phyloP scores from a whole-genome alignment of 768 basidiomycete genomes.

The Leccinum boreale region DNA sequence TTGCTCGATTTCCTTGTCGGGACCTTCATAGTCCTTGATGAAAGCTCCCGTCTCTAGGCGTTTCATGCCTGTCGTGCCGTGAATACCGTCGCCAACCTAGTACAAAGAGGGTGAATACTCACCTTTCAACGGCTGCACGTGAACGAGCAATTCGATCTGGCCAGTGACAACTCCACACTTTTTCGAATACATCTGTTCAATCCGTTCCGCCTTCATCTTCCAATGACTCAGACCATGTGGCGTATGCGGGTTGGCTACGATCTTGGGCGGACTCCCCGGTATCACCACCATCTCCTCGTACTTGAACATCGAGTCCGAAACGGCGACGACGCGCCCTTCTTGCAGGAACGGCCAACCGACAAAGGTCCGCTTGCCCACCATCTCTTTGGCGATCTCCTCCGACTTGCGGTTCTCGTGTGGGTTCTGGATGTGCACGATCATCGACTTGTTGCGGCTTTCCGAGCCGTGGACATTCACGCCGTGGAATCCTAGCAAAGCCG shows the following conservation, averaged over 20 bases:
- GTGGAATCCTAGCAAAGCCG: slow-evolving; percentile 74
- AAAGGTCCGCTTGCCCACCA: slow-evolving; percentile 77
- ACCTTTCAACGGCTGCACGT: slow-evolving; percentile 93
- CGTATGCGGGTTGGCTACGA: slow-evolving; percentile 71
- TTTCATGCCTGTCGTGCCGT: slow-evolving; percentile 64
- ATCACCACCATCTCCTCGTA: slow-evolving; percentile 70
- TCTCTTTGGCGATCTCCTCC: slow-evolving; percentile 68
- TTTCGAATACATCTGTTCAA: slow-evolving; percentile 87
- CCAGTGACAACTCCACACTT: slow-evolving; percentile 84
- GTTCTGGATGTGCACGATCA: slow-evolving; percentile 84
- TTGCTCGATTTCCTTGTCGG: slow-evolving; percentile 79
- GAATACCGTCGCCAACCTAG: neutral
- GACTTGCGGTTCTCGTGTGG: slow-evolving; percentile 63
- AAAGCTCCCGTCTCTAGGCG: slow-evolving; percentile 86
- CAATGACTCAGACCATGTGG: slow-evolving; percentile 67
- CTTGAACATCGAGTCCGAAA: slow-evolving; percentile 84
- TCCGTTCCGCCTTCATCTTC: slow-evolving; percentile 77
- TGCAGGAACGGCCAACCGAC: slow-evolving; percentile 93
- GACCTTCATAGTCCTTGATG: slow-evolving; percentile 89
- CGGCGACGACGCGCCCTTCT: slow-evolving; percentile 82
- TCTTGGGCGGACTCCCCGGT: slow-evolving; percentile 48
- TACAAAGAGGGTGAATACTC: slow-evolving; percentile 5
- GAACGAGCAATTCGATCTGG: slow-evolving; percentile 72
- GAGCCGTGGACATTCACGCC: slow-evolving; percentile 91
- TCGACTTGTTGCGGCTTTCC: slow-evolving; percentile 89